Evolutionary conservation across 2,329 filamentous ascomycete species (phyloP), one percentile per base, ranked within the genome.

Genomic region (Aspergillus novoparasiticus): DNA sequence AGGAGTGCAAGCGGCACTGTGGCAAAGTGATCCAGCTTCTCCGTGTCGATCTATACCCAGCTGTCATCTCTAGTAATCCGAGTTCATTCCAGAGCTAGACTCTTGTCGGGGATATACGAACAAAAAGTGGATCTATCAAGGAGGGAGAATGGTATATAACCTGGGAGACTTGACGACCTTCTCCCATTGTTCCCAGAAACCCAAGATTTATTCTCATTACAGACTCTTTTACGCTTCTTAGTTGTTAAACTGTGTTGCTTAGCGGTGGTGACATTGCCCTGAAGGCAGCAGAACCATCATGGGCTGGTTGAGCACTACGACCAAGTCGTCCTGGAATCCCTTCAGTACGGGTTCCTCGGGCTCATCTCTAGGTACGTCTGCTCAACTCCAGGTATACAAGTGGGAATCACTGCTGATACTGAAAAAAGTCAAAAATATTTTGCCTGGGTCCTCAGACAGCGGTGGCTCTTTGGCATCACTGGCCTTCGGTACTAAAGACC

Each of bases 301-400:
- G 46, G 46, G 46, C 14, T 50, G 46, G 46, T 50, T 50, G 26
- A 50, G 46, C 46, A 50, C 46, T 11, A 50, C 46, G 16, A 50
- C 46, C 10, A 50, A 50, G 23, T 50, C 46, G 26, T 30, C 46
- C 46, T 50, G 46, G 46, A 50, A 50, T n/a, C 46, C 46, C 46
- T 50, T 50, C 46, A 30, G 46, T 50, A 50, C 46, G 46, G 46
- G 46, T n/a, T 50, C 46, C 46, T 30, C 46, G 46, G 46, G 46
- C 23, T 50, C 46, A 50, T 50, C 46, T 28, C 21, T 50, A 30
- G 46, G 46, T 50, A 50, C 2, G 46, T 19, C 14, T 50, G 5
- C 1, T 30, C 26, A 32, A 30, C 6, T 10, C 4, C 8, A 8
- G n/a, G 16, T 19, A 28, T 10, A 19, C 9, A 30, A 50, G 10